These are phyloP conservation scores for Plasmodium adleri DNA, from an alignment of 169 alveolate species.

Conservation along the genomic window DNA sequence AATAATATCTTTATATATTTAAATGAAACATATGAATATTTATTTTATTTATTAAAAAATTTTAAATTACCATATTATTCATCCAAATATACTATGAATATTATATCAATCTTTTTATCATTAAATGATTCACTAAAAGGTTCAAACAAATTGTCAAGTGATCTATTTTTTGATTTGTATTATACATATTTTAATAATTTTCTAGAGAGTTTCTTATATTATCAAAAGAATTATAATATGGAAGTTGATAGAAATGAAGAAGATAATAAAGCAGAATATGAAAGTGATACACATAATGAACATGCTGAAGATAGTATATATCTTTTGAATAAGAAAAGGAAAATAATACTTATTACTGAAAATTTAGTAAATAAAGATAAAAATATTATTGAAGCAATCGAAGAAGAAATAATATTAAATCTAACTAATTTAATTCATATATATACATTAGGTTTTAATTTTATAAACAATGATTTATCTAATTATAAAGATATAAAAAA, in stretches of 20 bases:
- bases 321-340: conserved; percentile 28
- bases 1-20: conserved; percentile 54
- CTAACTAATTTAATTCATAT: conserved; percentile 48
- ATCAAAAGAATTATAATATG: conserved; percentile 48
- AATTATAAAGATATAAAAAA: conserved; percentile 41
- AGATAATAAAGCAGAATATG: too few relatives aligned
- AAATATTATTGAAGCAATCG: conserved; percentile 43
- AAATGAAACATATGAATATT: conserved; percentile 75
- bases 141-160: conserved; percentile 33
- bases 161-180: conserved; percentile 64
- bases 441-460: conserved; percentile 65
- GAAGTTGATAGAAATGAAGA: conserved; percentile 54
- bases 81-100: conserved; percentile 73
- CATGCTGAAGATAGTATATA: conserved; percentile 9
- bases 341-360: conserved; percentile 33
- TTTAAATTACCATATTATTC: conserved; percentile 67
- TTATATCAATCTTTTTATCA: conserved; percentile 73
- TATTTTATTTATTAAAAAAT: conserved; percentile 65
- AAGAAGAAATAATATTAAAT: conserved; percentile 34
- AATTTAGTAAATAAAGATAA: conserved; percentile 51
- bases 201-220: conserved; percentile 45
- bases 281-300: too few relatives aligned
- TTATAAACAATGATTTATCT: conserved; percentile 59
- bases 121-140: conserved; percentile 34
- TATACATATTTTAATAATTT: conserved; percentile 53